Conservation (phyloP, 805 yeast genomes). For the Cyberlindnera petersonii region DNA sequence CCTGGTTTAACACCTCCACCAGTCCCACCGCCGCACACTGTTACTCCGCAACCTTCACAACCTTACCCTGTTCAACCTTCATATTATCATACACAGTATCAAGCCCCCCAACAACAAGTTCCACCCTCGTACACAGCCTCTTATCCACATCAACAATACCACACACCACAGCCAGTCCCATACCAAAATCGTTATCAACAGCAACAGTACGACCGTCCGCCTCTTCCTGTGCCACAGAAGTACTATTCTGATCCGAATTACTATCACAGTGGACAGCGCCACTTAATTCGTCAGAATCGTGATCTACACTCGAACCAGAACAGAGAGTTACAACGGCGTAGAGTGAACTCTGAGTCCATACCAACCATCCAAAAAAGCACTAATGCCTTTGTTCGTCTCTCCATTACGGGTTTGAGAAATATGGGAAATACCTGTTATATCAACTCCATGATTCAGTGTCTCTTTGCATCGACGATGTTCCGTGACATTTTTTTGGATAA, state of each 20-base stretch:
- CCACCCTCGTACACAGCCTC: not conserved
- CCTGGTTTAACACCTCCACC: constrained; percentile 7
- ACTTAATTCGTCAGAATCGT: no score
- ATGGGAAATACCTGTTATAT: constrained; percentile 75
- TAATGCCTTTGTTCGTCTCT: constrained; percentile 38
- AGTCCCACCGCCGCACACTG: constrained; percentile 10
- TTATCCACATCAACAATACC: not conserved
- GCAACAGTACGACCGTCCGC: constrained; percentile 8
- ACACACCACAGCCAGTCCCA: constrained; percentile 3
- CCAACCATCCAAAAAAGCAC: constrained; percentile 37
- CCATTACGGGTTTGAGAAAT: constrained; percentile 61
- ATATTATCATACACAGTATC: constrained; percentile 9
- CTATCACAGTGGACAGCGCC: no score
- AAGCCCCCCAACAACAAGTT: constrained; percentile 6
- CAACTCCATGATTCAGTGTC: constrained; percentile 67
- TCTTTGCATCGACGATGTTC: constrained; percentile 52
- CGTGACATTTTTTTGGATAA: constrained; percentile 45
- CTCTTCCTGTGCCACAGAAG: constrained; percentile 2
- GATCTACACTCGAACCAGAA: no score
- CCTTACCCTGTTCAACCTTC: constrained; percentile 15
- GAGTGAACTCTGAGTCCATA: constrained; percentile 21
- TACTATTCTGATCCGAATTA: constrained; percentile 1
- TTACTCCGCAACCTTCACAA: not conserved
- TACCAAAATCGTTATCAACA: no score
- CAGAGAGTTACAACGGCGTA: constrained; percentile 10